Evolutionary conservation across 2,329 filamentous ascomycete genomes (phyloP).

Genomic region (Penicillium sclerotiorum): DNA sequence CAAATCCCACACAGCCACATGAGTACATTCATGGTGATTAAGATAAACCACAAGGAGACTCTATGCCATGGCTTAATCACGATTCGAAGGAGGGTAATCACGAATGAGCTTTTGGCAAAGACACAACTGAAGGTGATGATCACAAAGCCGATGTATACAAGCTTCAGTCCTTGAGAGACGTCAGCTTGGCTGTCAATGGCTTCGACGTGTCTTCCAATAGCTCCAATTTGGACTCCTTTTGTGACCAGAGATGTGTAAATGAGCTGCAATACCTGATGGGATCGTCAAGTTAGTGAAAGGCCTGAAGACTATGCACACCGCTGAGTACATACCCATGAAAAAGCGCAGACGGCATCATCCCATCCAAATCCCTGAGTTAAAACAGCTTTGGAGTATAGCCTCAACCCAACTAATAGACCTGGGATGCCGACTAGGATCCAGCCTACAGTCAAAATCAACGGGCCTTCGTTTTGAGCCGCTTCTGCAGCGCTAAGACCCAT

Average conservation of each 20-base stretch:
- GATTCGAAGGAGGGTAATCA: conserved; percentile 2
- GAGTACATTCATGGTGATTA: conserved; percentile 4
- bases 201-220: background rate
- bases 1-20: conserved; percentile 2
- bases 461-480: conserved; percentile 2
- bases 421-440: conserved; percentile 8
- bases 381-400: background rate
- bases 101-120: conserved; percentile 5
- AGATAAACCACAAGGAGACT: conserved; percentile 1
- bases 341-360: background rate
- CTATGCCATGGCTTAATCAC: background rate
- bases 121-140: conserved; percentile 6
- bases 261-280: background rate
- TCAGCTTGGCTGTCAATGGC: background rate
- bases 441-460: conserved; percentile 2
- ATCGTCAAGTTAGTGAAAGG: background rate
- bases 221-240: background rate
- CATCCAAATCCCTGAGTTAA: background rate
- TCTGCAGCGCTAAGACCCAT: background rate
- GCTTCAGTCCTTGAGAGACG: background rate
- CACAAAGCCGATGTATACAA: conserved; percentile 7
- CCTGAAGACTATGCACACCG: too few relatives aligned
- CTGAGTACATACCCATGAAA: conserved; percentile 3
- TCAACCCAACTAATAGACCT: background rate
- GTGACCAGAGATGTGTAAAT: background rate